These are phyloP conservation scores for Tetrahymena malaccensis DNA, from an alignment of 73 alveolate species.

Conservation along the genomic window DNA sequence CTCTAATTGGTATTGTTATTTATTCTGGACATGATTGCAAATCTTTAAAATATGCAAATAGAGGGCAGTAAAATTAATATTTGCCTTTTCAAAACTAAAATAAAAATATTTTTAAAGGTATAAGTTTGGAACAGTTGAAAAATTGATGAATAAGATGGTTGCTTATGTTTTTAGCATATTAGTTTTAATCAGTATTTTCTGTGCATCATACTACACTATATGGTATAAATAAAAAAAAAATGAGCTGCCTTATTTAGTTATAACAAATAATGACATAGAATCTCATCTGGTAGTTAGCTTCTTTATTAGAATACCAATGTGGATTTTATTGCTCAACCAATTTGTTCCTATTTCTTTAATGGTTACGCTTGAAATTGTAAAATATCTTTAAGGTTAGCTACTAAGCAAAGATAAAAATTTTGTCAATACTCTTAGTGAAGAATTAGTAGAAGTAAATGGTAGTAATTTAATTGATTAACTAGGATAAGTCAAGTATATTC, in stretches of 20 bases:
- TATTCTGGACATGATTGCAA: conserved; percentile 91
- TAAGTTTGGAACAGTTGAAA: conserved; percentile 54
- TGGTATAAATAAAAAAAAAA: not conserved
- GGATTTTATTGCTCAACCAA: conserved; percentile 66
- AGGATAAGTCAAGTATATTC: conserved; percentile 80
- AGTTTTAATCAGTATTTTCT: conserved; percentile 1
- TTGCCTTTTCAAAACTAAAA: conserved; percentile 46
- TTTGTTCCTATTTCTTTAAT: conserved; percentile 32
- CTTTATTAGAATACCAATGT: conserved; percentile 58
- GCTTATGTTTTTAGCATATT: conserved; percentile 2
- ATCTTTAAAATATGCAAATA: conserved; percentile 78
- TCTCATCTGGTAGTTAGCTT: not conserved
- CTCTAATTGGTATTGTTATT: conserved; percentile 70
- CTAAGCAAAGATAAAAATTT: conserved; percentile 14
- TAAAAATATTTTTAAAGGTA: conserved; percentile 45
- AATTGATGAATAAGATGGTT: conserved; percentile 15
- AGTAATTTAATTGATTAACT: conserved; percentile 88
- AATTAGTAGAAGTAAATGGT: conserved; percentile 59
- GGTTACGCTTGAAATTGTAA: conserved; percentile 25
- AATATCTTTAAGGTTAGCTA: conserved; percentile 36
- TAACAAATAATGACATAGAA: not conserved
- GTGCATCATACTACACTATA: conserved; percentile 4
- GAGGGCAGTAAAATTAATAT: conserved; percentile 28
- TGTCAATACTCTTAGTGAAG: not conserved
- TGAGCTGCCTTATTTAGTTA: not conserved